Percentiles rank a stretch among this genome's conserved stretches.
phyloP scores from a whole-genome alignment of 2,329 filamentous ascomycete species.

The Colletotrichum sp. region DNA sequence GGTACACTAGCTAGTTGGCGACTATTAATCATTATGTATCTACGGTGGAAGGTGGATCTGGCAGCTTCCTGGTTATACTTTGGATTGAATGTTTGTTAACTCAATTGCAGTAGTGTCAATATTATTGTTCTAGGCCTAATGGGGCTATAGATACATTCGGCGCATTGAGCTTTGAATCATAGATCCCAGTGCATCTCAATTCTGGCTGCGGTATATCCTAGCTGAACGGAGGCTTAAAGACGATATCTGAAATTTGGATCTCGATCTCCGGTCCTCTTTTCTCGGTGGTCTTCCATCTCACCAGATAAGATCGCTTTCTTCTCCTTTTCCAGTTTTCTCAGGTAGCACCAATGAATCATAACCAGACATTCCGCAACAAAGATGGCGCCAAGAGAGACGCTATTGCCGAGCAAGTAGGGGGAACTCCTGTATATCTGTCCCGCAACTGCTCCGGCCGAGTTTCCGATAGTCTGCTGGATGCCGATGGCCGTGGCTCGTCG shows the following conservation, averaged over 20 bases:
- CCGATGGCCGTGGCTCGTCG: not conserved
- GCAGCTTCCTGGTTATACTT: no score
- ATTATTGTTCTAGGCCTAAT: no score
- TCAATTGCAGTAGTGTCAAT: no score
- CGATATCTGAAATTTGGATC: not conserved
- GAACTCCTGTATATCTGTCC: slow-evolving; percentile 37
- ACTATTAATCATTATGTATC: no score
- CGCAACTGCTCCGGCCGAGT: slow-evolving; percentile 49
- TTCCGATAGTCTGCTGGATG: slow-evolving; percentile 36
- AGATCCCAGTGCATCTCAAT: accelerated
- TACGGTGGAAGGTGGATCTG: no score
- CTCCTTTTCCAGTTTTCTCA: not conserved
- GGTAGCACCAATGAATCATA: not conserved
- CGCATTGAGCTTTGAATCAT: not conserved
- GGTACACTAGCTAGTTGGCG: no score
- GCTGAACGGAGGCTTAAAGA: accelerated
- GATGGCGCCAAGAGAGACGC: not conserved
- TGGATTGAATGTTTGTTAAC: no score
- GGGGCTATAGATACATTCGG: not conserved
- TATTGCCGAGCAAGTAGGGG: slow-evolving; percentile 32
- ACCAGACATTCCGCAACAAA: not conserved
- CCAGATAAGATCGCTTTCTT: not conserved
- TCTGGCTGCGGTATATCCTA: accelerated
- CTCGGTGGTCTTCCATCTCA: not conserved
- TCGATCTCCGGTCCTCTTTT: not conserved